Base-by-base conservation (phyloP, 2,329 filamentous ascomycete species). In the Cytospora mali region DNA sequence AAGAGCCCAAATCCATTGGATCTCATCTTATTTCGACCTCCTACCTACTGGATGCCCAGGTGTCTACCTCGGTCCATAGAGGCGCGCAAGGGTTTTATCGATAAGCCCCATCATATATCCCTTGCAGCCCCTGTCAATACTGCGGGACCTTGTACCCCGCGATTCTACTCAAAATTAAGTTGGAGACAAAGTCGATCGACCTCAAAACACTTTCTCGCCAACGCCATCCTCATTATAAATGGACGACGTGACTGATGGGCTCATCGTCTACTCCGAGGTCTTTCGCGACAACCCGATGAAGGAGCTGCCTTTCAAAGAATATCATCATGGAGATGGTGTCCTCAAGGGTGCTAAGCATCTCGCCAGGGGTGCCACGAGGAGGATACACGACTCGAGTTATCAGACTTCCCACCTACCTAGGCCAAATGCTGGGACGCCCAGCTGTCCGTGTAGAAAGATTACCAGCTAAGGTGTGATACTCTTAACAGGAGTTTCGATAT, bases 281-380 rank as follows among this genome's bases (percentile, higher is more conserved):
- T 92, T 96, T 73, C 80, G 82, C 64, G 80, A 83, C 63, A 87
- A 84, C 66, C 80, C 96, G 52, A 83, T 87, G 68, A 84, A 88
- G 66, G 91, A 96, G 76, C 84, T 97, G 16, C 93, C 93, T 1
- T 96, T 97, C 77, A 96, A 80, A 84, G 72, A 82, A 84, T 68
- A 88, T 93, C 72, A 91, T 93, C 73, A 93, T 96, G 91, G 87
- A 86, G 68, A 81, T 94, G 61, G 86, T 88, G 29, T 85, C 86
- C n/a, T n/a, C 62, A 84, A 88, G 71, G 91, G 91, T 33, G 83
- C 80, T 29, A n/a, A n/a, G n/a, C n/a, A n/a, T 90, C 86, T 11
- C 81, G 92, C 56, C 92, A 96, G 74, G 91, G 93, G 27, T 89
- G 91, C 1, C 93, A 97, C 76, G 93, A 97, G 78, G 80, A 94